Evolutionary conservation across 108 stramenopile species (phyloP).

Genomic region (Cylindrotheca closterium): DNA sequence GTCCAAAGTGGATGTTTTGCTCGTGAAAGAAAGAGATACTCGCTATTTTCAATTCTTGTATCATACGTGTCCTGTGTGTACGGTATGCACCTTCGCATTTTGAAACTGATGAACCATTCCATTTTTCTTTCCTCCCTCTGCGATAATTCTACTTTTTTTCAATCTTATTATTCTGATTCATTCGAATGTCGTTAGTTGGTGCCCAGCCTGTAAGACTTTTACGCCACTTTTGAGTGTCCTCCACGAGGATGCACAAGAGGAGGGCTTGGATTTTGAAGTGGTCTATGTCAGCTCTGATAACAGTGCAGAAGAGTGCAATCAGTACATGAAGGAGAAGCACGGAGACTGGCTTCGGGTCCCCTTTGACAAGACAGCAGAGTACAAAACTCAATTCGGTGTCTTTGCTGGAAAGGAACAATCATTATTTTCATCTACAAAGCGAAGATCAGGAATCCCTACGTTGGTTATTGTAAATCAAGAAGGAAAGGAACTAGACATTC

Average conservation of each 20-base stretch:
- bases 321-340: constrained; percentile 5
- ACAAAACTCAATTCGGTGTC: constrained; percentile 18
- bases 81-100: too few species aligned
- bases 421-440: background rate
- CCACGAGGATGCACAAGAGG: constrained; percentile 28
- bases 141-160: background rate
- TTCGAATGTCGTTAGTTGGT: too few species aligned
- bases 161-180: too few species aligned
- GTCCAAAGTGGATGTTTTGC: too few species aligned
- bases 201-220: constrained; percentile 44
- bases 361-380: background rate
- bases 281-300: constrained; percentile 51
- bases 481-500: constrained; percentile 9
- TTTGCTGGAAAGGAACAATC: constrained; percentile 22
- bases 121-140: background rate
- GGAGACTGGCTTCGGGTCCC: constrained; percentile 18
- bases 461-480: constrained; percentile 5
- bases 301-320: constrained; percentile 16
- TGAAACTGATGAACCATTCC: too few species aligned
- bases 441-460: constrained; percentile 15
- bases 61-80: too few species aligned
- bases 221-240: constrained; percentile 46
- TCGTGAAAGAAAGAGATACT: too few species aligned
- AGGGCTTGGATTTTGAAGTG: constrained; percentile 33
- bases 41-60: too few species aligned